Percentiles rank a stretch among this genome's conserved stretches.
These are phyloP conservation scores for Aspergillus affinis DNA, from an alignment of 495 filamentous ascomycete genomes.

Conservation along the genomic window DNA sequence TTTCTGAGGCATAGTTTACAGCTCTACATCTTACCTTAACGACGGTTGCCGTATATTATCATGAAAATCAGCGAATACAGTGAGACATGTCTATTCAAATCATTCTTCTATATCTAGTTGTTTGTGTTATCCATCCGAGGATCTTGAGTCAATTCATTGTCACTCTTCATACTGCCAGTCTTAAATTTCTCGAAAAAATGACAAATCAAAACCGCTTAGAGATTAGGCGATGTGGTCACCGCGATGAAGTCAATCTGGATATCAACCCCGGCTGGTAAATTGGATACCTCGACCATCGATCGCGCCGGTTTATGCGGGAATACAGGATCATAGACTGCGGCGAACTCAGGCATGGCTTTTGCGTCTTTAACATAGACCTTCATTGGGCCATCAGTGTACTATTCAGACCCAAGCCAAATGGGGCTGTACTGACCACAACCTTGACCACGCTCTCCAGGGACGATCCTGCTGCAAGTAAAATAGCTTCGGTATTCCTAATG, in stretches of 20 bases:
- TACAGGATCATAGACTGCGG: conserved; percentile 13
- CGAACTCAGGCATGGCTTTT: conserved; percentile 17
- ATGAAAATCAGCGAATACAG: no score
- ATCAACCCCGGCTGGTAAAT: conserved; percentile 19
- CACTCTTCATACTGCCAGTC: no score
- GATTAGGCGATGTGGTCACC: not conserved
- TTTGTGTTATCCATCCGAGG: no score
- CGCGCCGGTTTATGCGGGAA: conserved; percentile 20
- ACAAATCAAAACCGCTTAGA: not conserved
- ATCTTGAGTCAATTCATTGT: no score
- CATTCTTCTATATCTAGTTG: no score
- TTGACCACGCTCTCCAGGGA: conserved; percentile 17
- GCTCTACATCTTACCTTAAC: no score
- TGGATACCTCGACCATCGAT: conserved; percentile 23
- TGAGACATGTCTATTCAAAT: no score
- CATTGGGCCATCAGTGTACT: not conserved
- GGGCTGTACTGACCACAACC: conserved; percentile 10
- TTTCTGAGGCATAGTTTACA: not conserved
- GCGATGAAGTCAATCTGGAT: conserved; percentile 21
- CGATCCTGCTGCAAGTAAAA: conserved; percentile 19
- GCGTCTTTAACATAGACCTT: conserved; percentile 22
- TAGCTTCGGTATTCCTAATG: conserved; percentile 19
- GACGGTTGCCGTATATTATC: no score
- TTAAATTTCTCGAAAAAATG: no score
- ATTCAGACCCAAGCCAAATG: not conserved